Evolutionary conservation across 2,329 filamentous ascomycete species (phyloP).

Genomic region (Pseudogymnoascus sp.): DNA sequence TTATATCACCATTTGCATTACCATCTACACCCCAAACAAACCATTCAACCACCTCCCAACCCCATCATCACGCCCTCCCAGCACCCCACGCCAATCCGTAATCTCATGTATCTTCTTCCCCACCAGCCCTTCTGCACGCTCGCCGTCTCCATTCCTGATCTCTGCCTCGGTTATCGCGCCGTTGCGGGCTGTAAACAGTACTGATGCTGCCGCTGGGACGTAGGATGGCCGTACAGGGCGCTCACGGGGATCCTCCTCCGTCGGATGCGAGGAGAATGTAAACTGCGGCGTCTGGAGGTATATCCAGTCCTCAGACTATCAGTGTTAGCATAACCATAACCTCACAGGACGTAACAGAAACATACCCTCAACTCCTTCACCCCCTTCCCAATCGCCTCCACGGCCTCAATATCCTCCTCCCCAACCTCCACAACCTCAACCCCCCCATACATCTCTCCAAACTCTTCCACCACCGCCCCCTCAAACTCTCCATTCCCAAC

Average conservation of each 20-base stretch:
- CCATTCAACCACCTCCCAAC: not conserved
- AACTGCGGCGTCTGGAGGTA: constrained; percentile 84
- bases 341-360: not conserved
- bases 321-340: constrained; percentile 20
- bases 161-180: constrained; percentile 19
- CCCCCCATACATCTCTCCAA: constrained; percentile 56
- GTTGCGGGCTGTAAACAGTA: constrained; percentile 20
- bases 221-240: constrained; percentile 43
- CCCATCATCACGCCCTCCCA: constrained; percentile 11
- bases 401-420: constrained; percentile 37
- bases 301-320: constrained; percentile 62
- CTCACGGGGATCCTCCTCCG: constrained; percentile 44
- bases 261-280: constrained; percentile 56
- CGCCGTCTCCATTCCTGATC: not conserved
- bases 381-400: constrained; percentile 52
- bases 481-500: constrained; percentile 43
- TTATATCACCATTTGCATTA: not conserved
- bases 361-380: constrained; percentile 54
- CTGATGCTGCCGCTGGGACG: constrained; percentile 37
- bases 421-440: constrained; percentile 29
- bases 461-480: constrained; percentile 55
- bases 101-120: constrained; percentile 42
- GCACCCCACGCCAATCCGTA: constrained; percentile 29
- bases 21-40: constrained; percentile 1
- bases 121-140: constrained; percentile 1